Evolutionary conservation across 495 filamentous ascomycete genomes (phyloP).

Genomic region (Usnea hakonensis): DNA sequence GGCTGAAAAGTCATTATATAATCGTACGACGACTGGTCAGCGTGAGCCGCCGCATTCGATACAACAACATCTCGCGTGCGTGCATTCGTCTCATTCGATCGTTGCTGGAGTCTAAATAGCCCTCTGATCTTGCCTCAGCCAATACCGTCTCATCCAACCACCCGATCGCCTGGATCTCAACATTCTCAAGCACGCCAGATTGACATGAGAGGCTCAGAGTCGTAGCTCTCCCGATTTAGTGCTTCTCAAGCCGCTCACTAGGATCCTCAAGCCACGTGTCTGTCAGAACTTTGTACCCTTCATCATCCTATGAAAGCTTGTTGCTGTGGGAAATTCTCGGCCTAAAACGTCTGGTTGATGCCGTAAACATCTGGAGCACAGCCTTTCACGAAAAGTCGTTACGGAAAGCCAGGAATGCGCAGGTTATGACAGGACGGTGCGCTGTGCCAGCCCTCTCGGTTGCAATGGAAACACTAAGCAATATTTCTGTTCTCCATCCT

Average conservation of each 20-base stretch:
- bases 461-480: background rate
- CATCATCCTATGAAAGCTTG: slow-evolving; percentile 8
- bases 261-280: slow-evolving; percentile 12
- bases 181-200: background rate
- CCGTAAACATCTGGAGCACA: background rate
- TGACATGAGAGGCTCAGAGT: background rate
- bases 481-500: background rate
- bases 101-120: slow-evolving; percentile 4
- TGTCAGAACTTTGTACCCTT: background rate
- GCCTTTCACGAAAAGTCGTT: background rate
- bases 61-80: background rate
- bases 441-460: background rate
- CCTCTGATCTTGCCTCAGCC: background rate
- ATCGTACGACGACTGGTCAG: slow-evolving; percentile 3
- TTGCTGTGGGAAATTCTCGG: background rate
- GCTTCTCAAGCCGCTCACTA: slow-evolving; percentile 9
- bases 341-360: background rate
- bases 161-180: slow-evolving; percentile 2
- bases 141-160: background rate
- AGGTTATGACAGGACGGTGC: background rate
- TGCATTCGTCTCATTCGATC: slow-evolving; percentile 1
- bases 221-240: background rate
- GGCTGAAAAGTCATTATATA: slow-evolving; percentile 11
- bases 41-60: slow-evolving; percentile 1
- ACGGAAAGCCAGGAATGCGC: background rate